Evolutionary conservation across 768 basidiomycete species (phyloP).

Genomic region (Lactarius indigo): DNA sequence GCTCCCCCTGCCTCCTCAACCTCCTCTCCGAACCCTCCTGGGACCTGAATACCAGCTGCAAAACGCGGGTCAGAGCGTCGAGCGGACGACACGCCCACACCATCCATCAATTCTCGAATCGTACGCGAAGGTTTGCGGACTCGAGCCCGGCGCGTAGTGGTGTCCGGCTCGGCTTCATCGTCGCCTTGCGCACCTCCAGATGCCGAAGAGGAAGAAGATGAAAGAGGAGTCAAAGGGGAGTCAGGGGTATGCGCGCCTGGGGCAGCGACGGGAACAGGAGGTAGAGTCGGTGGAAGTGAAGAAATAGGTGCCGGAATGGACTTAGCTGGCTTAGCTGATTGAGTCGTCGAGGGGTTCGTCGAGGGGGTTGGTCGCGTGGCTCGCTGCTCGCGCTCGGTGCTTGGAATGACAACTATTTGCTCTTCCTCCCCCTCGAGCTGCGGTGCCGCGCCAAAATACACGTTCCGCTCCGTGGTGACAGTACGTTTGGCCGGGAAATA

Average conservation of each 20-base stretch:
- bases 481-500: not conserved
- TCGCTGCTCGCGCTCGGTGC: not conserved
- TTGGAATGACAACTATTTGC: not conserved
- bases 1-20: not conserved
- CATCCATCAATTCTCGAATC: not conserved
- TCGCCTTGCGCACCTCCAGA: too few species aligned
- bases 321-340: too few species aligned
- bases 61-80: not conserved
- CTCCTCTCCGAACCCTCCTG: not conserved
- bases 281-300: not conserved
- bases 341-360: too few species aligned
- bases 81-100: not conserved
- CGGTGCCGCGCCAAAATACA: not conserved
- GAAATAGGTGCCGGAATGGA: too few species aligned
- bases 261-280: not conserved
- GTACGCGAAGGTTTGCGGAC: not conserved
- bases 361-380: not conserved
- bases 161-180: too few species aligned
- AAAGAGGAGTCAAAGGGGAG: not conserved
- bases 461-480: slow-evolving; percentile 2
- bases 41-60: not conserved
- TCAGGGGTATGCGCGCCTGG: not conserved
- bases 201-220: too few species aligned
- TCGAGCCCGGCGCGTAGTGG: not conserved
- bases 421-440: not conserved